These are phyloP conservation scores for Fusarium burgessii DNA, from an alignment of 2,329 filamentous ascomycete species.

Conservation along the genomic window DNA sequence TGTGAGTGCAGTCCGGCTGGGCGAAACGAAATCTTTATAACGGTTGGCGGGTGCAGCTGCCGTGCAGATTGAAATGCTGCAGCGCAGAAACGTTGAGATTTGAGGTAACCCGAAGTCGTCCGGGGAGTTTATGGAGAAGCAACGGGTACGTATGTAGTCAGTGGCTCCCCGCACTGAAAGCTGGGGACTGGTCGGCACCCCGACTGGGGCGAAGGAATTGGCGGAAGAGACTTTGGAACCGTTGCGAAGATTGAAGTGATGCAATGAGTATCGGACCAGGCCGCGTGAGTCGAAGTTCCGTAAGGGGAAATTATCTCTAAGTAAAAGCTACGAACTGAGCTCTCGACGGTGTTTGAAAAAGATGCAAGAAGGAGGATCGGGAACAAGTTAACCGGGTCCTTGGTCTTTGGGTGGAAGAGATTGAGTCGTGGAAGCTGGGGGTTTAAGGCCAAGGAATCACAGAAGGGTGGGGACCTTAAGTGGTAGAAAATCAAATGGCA, in stretches of 20 bases:
- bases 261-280: constrained; percentile 12
- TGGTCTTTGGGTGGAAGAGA: constrained; percentile 36
- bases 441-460: constrained; percentile 38
- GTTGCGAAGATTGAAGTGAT: constrained; percentile 12
- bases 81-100: constrained; percentile 34
- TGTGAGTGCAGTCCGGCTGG: constrained; percentile 13
- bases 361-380: constrained; percentile 40
- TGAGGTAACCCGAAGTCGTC: constrained; percentile 37
- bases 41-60: constrained; percentile 22
- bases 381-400: constrained; percentile 28
- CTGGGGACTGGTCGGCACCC: constrained; percentile 40
- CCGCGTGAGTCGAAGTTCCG: neutral
- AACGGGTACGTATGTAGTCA: constrained; percentile 42
- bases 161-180: constrained; percentile 46
- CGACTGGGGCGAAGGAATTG: constrained; percentile 31
- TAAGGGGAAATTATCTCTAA: constrained; percentile 10
- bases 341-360: constrained; percentile 18
- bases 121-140: constrained; percentile 41
- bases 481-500: constrained; percentile 38
- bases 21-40: constrained; percentile 29
- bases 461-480: constrained; percentile 39
- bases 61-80: constrained; percentile 25
- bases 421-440: constrained; percentile 46
- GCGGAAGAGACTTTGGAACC: constrained; percentile 25
- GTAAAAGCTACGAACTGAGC: constrained; percentile 11